phyloP scores from a whole-genome alignment of 164 flowering plant species.

The Macadamia tetraphylla region DNA sequence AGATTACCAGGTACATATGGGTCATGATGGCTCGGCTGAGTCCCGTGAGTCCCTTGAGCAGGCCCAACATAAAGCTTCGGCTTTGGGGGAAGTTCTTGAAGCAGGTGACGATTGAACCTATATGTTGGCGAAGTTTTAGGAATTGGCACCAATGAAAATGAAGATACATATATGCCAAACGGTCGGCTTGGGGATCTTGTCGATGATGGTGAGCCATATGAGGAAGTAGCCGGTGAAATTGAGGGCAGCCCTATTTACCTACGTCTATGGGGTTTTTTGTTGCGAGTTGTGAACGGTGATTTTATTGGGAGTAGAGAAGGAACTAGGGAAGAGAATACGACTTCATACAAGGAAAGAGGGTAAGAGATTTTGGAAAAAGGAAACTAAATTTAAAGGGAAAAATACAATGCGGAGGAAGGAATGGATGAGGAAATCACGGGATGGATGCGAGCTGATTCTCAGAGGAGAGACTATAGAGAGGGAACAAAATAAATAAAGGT shows the following conservation, averaged over 20 bases:
- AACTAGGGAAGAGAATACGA: too few species aligned
- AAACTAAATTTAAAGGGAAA: too few species aligned
- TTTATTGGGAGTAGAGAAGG: too few species aligned
- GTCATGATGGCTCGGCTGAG: constrained; percentile 60
- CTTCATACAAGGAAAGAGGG: too few species aligned
- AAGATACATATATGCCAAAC: constrained; percentile 63
- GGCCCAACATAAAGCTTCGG: constrained; percentile 48
- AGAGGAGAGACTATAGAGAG: too few species aligned
- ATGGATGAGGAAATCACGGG: too few species aligned
- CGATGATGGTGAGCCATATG: constrained; percentile 56
- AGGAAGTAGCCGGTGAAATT: constrained; percentile 56
- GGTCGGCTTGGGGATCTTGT: constrained; percentile 29
- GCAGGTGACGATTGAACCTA: constrained; percentile 49
- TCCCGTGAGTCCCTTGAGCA: constrained; percentile 54
- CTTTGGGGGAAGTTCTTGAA: constrained; percentile 62
- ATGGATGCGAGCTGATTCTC: too few species aligned
- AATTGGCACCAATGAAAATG: constrained; percentile 55
- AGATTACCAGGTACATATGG: constrained; percentile 48
- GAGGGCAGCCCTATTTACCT: constrained; percentile 23
- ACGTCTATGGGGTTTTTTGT: too few species aligned
- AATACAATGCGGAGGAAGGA: too few species aligned
- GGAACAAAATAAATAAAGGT: too few species aligned
- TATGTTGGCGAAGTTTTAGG: constrained; percentile 54
- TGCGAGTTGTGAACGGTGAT: too few species aligned
- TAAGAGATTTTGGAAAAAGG: too few species aligned